Evolutionary conservation across 2,329 filamentous ascomycete species (phyloP), one percentile per base, ranked within the genome.

Genomic region (Geosmithia putterillii): DNA sequence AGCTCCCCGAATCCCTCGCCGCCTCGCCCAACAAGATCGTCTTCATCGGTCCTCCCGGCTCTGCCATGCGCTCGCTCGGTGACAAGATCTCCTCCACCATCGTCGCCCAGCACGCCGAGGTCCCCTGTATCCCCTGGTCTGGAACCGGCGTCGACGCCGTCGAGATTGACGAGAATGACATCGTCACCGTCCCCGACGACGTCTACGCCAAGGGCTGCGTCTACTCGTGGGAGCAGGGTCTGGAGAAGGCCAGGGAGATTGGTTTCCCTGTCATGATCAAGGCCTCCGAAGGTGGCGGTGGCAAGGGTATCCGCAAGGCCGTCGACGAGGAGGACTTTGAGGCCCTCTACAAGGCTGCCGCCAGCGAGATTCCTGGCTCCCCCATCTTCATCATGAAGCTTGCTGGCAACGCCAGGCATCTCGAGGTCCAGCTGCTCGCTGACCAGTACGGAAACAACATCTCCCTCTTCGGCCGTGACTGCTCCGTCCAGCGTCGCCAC

Each of bases 381-480:
- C 92, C 94, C 53, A 98, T 98, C 66, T 98, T 98, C 76, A 94
- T 98, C 70, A 98, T 98, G 92, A 95, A 98, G 79, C 73, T 98
- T 50, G 92, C 92, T 41, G 92, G 90, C 54, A 95, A 94, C 60
- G 92, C 92, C 36, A 76, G 92, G 53, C 92, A 98, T 75, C 72
- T 98, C 68, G 92, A 98, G 67, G 94, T 98, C 46, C 92, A 98
- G 69, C 73, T 98, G 51, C 74, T 98, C 43, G 94, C 92, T 51
- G 94, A 98, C 71, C 88, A 98, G 74, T 98, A 98, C 63, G 92
- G 94, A 59, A 95, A 98, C 78, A 96, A 96, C 70, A 95, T 98
- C 61, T 98, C 92, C 8, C 80, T 98, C 42, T 98, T 96, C 56
- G 92, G 92, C 59, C 83, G 92, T 79, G 92, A 98, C 71, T 98